A percentile compares a stretch with the other conserved stretches of the same genome.
Conservation (phyloP, 345 rosid genomes). For the Populus euphratica region DNA sequence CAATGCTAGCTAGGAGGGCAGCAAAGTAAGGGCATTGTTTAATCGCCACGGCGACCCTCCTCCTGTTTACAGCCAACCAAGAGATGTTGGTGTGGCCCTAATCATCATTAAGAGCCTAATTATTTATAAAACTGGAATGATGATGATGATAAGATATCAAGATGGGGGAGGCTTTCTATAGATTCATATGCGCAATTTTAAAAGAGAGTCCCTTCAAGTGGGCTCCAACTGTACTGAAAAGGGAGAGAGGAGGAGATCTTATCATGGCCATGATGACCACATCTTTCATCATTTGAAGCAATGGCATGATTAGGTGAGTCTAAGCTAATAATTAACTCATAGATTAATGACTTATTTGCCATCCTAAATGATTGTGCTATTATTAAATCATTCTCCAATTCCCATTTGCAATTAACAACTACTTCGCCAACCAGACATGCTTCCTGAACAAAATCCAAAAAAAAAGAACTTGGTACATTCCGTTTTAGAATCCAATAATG, state of each 20-base stretch:
- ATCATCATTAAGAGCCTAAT: conserved; percentile 8
- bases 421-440: conserved; percentile 38
- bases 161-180: conserved; percentile 16
- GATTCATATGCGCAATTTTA: conserved; percentile 6
- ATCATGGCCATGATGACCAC: conserved; percentile 14
- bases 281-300: conserved; percentile 35
- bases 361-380: conserved; percentile 32
- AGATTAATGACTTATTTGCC: background rate
- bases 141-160: background rate
- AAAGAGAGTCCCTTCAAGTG: conserved; percentile 3
- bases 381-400: conserved; percentile 16
- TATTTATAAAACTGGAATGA: background rate
- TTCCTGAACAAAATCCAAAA: conserved; percentile 11
- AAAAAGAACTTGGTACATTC: background rate
- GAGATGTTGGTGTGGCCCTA: background rate
- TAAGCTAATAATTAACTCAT: background rate
- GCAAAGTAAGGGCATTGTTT: background rate
- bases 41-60: conserved; percentile 1
- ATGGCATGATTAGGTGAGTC: conserved; percentile 18
- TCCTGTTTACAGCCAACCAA: conserved; percentile 12
- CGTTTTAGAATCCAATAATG: background rate
- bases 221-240: background rate
- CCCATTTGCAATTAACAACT: background rate
- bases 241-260: background rate
- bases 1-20: conserved; percentile 9